Percentiles rank a stretch among this genome's conserved stretches.
These are phyloP conservation scores for Globisporangium barbulae DNA, from an alignment of 352 stramenopile genomes.

Conservation along the genomic window DNA sequence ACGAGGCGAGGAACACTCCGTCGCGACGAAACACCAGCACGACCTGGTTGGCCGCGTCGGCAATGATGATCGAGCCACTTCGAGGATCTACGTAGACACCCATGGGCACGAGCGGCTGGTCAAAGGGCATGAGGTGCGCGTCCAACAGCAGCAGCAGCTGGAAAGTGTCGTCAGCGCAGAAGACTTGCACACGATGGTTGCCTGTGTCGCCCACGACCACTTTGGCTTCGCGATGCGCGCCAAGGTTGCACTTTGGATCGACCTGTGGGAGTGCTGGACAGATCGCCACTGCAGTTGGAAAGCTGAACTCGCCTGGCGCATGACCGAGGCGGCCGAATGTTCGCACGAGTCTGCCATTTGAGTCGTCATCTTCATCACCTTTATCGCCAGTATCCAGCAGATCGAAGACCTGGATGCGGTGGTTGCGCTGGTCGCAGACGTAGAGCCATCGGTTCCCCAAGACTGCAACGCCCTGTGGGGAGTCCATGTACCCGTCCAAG, in stretches of 20 bases:
- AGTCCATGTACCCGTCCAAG: slow-evolving; percentile 43
- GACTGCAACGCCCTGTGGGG: slow-evolving; percentile 50
- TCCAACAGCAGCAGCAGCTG: slow-evolving; percentile 30
- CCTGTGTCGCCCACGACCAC: slow-evolving; percentile 46
- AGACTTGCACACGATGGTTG: slow-evolving; percentile 55
- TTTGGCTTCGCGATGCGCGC: slow-evolving; percentile 42
- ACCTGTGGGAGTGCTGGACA: slow-evolving; percentile 28
- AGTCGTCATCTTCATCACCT: background rate
- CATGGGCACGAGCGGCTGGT: slow-evolving; percentile 34
- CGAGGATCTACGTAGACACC: slow-evolving; percentile 40
- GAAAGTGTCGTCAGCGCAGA: slow-evolving; percentile 22
- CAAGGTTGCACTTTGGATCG: slow-evolving; percentile 46
- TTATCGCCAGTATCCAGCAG: slow-evolving; percentile 10
- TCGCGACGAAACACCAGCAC: slow-evolving; percentile 45
- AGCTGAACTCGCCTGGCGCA: slow-evolving; percentile 39
- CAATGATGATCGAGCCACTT: slow-evolving; percentile 47
- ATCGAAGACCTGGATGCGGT: slow-evolving; percentile 63
- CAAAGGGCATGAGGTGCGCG: slow-evolving; percentile 38
- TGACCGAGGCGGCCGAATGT: slow-evolving; percentile 34
- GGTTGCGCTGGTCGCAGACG: slow-evolving; percentile 65
- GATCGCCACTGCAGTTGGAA: slow-evolving; percentile 41
- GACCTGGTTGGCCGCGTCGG: slow-evolving; percentile 39
- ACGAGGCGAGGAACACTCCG: slow-evolving; percentile 39
- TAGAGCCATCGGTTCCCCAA: slow-evolving; percentile 39
- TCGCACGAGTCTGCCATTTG: slow-evolving; percentile 17